Evolutionary conservation across 1,139 yeast genomes (phyloP), one percentile per base, ranked within the genome.

Genomic region (Saccharomycopsis hybrid): DNA sequence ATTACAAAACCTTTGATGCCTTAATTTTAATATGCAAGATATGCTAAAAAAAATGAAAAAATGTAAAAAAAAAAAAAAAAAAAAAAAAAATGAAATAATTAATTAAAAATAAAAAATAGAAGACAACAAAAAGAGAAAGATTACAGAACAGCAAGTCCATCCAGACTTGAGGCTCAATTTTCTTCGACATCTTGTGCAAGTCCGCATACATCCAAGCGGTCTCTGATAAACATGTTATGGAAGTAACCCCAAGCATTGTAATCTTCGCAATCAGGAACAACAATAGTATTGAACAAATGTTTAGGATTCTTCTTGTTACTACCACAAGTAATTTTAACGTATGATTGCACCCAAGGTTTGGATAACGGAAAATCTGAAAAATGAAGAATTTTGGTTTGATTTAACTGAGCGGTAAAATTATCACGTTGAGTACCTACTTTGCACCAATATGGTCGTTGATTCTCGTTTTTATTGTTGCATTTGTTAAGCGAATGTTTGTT

Each of bases 301-400:
- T 13, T 24, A 5, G 13, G 31, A 3, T 30, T 27, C 3, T 28
- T 25, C 5, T 18, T 29, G 11, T 47, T 42, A 4, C 30, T 33
- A 4, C 32, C 39, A 33, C 55, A 53, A 11, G 32, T 18, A 3
- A 51, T 40, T 27, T 45, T 39, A 13, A 43, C 35, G n/a, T 41
- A 35, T 28, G 39, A 38, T 29, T 53, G 52, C 5, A 48, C 41
- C 69, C 69, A 65, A 4, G 68, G 69, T 47, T 65, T 65, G 1
- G 65, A 59, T 3, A 65, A 47, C 1, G 69, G 69, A 48, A 57
- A 55, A 51, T 65, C 69, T 32, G 65, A 61, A 56, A 62, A 65
- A 53, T 65, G 69, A n/a, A 65, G 51, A 30, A 62, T 52, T 47
- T 57, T 59, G 4, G 60, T 46, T 8, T 33, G 32, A 5, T 40